Base-by-base conservation (phyloP, 1,139 yeast species). In the Geotrichum australiense region DNA sequence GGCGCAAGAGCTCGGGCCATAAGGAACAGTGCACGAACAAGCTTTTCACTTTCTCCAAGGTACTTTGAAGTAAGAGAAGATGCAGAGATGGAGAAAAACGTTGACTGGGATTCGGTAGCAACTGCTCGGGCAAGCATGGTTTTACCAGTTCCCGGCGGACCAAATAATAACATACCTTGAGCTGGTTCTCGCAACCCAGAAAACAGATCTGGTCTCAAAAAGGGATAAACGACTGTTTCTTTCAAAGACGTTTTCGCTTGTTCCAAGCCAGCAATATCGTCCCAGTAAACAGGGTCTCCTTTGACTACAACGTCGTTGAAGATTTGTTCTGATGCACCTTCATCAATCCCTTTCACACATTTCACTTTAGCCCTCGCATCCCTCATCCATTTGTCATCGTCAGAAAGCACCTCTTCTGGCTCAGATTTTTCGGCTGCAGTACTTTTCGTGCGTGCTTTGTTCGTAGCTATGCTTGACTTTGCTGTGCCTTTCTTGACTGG, bases 121-220 rank as follows among this genome's bases (percentile, higher is more conserved):
- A 91, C 97, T 0, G 98, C 97, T 52, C 96, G 69, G 0, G 97
- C 97, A 53, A 91, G 70, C 96, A 91, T 91, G 0, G 98, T 91
- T 55, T 91, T 91, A 50, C 98, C 98, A 0, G 98, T 91, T 15
- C 98, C 98, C 0, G 98, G 98, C 1, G 98, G 98, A 0, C 98
- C 98, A 68, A 91, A 91, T 27, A 91, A 65, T 19, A 91, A 67
- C 96, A 91, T 87, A 7, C 98, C 98, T 50, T 96, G 68, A 0
- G 95, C 94, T 0, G 98, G 98, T 60, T 91, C 96, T 53, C 98
- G 70, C 44, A 91, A 67, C 0, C 98, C 98, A 39, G 80, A 74
- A 57, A 91, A 91, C 49, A 91, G 67, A 61, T 91, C 98, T 0
- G 98, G 98, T 39, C 97, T 71, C 51, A 91, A 66, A 59, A 91